Base-by-base conservation (phyloP, 441 rosid genomes). In the Jatropha multifida region DNA sequence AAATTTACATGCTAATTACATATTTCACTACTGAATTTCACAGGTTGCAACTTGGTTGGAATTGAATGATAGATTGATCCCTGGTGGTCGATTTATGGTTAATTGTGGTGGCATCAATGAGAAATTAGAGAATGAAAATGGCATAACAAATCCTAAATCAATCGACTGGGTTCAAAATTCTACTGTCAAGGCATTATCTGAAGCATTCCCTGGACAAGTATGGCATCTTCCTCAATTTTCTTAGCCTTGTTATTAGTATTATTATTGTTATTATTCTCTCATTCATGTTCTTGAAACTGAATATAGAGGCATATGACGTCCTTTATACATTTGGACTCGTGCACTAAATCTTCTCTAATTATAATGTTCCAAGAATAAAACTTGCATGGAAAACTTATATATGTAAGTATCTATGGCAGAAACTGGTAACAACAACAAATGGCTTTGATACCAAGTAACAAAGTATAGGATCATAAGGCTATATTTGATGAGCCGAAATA, bases 131-230 rank as follows among this genome's bases (percentile, higher is more conserved):
- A 4, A 23, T 68, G 17, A 51, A 32, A 74, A 80, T 77, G 73
- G 76, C 18, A 72, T 54, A 32, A 32, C 32, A 32, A 32, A 32
- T 32, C 32, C 32, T 32, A 32, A 32, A 44, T 44, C 48, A 7
- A 11, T 44, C 6, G 48, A 44, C 0, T 87, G 94, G 93, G 76
- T 66, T 72, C 76, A 83, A 72, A 90, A 91, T 85, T 77, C 89
- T 41, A 88, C 92, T 3, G 80, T 94, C 85, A 85, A 79, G 84
- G 85, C 92, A 37, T 76, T 94, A 78, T 76, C 77, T 71, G 75
- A 84, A 76, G 94, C 96, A 79, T 92, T 91, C 76, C 93, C 92
- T 17, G 92, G 92, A 68, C 85, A 90, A 71, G 97, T 92, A 88
- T 46, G 82, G 18, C 59, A 41, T 68, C 77, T 66, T 32, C 38